Percentiles rank a stretch among this genome's conserved stretches.
These are phyloP conservation scores for Dactylellina leptospora DNA, from an alignment of 2,329 filamentous ascomycete species.

Conservation along the genomic window DNA sequence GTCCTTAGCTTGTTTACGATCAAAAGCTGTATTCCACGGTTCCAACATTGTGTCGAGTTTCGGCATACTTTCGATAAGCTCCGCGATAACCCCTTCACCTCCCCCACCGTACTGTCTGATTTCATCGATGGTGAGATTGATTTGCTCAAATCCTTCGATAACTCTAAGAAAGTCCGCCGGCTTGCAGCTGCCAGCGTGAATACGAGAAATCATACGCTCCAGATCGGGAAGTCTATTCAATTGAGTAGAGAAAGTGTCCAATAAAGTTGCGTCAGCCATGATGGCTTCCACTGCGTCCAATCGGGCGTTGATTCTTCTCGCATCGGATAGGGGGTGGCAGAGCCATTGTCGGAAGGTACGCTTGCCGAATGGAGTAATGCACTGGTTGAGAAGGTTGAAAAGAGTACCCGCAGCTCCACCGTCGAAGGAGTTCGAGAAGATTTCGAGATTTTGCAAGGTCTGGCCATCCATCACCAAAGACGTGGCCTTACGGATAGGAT, in stretches of 20 bases:
- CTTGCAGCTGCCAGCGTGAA: conserved; percentile 90
- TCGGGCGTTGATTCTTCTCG: conserved; percentile 86
- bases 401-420: conserved; percentile 85
- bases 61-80: conserved; percentile 85
- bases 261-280: conserved; percentile 80
- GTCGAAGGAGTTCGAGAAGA: conserved; percentile 88
- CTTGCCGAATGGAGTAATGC: conserved; percentile 96
- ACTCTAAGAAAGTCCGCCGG: conserved; percentile 92
- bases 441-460: conserved; percentile 94
- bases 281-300: conserved; percentile 93
- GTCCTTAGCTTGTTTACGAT: conserved; percentile 79
- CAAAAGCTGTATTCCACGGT: conserved; percentile 92
- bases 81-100: conserved; percentile 83
- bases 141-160: conserved; percentile 95
- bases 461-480: conserved; percentile 94
- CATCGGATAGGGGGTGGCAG: conserved; percentile 90
- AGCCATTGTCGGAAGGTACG: conserved; percentile 96
- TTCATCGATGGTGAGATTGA: conserved; percentile 89
- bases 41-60: conserved; percentile 76
- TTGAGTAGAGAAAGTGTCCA: conserved; percentile 87
- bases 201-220: conserved; percentile 89
- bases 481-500: conserved; percentile 87
- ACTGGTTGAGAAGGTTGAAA: conserved; percentile 89
- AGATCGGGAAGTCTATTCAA: conserved; percentile 92
- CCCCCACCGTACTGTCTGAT: conserved; percentile 73